A percentile compares a stretch with the other conserved stretches of the same genome.
Conservation (phyloP, 2,329 filamentous ascomycete species). For the Aspergillus tamarii region DNA sequence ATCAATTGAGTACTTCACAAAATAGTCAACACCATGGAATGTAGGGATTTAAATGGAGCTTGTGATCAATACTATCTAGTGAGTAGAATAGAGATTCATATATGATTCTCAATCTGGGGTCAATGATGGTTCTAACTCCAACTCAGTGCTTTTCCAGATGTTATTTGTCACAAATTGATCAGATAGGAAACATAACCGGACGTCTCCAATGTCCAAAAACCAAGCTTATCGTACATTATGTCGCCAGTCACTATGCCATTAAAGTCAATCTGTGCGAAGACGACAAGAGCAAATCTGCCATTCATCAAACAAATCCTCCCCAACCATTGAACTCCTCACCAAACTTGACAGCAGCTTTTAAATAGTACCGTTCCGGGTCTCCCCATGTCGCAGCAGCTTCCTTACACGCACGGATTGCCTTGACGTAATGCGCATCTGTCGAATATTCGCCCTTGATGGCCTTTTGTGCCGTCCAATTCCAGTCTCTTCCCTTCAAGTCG, state of each 20-base stretch:
- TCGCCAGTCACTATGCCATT: neutral
- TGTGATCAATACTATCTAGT: neutral
- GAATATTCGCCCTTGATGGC: conserved; percentile 70
- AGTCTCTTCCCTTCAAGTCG: conserved; percentile 68
- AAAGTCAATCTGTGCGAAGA: neutral
- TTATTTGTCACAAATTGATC: neutral
- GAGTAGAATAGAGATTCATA: neutral
- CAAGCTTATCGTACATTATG: neutral
- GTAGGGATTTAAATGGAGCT: neutral
- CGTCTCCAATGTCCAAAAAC: neutral
- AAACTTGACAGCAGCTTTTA: conserved; percentile 56
- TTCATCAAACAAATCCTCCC: conserved; percentile 54
- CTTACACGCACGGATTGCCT: conserved; percentile 68
- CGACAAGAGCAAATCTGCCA: neutral
- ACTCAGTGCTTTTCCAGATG: neutral
- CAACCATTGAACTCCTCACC: conserved; percentile 63
- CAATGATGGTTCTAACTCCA: neutral
- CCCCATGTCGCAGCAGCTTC: conserved; percentile 45
- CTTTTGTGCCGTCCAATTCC: conserved; percentile 74
- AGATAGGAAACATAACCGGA: neutral
- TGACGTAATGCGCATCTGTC: conserved; percentile 82
- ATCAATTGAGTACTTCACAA: neutral
- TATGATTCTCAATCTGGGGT: neutral
- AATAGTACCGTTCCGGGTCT: conserved; percentile 48
- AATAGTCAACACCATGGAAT: neutral